Conservation (phyloP, 1,284 basidiomycete genomes). For the Apiotrichum sp. region DNA sequence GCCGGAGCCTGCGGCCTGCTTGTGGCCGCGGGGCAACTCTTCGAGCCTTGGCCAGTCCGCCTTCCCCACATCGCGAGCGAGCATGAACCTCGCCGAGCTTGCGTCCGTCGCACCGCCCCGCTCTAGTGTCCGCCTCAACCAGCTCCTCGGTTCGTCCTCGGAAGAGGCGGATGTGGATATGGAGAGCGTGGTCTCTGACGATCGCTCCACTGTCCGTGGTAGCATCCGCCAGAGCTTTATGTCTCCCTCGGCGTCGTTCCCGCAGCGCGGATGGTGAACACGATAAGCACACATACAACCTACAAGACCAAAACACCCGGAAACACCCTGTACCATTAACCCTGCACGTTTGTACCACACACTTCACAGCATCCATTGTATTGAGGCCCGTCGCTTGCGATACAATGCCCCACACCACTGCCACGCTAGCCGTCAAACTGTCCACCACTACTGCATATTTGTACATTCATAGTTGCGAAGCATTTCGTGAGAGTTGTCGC, state of each 20-base stretch:
- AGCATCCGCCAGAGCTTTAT: constrained; percentile 6
- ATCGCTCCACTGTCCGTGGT: constrained; percentile 14
- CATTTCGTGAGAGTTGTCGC: too few relatives aligned
- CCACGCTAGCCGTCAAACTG: too few relatives aligned
- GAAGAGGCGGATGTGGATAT: constrained; percentile 15
- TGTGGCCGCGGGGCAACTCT: constrained; percentile 8
- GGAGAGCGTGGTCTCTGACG: constrained; percentile 9
- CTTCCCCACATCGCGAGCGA: constrained; percentile 1
- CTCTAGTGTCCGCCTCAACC: constrained; percentile 36
- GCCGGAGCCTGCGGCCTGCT: constrained; percentile 1
- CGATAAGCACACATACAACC: neutral
- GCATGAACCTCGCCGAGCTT: constrained; percentile 6
- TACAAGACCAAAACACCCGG: neutral
- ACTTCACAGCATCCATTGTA: neutral
- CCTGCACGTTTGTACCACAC: neutral
- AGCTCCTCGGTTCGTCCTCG: constrained; percentile 28
- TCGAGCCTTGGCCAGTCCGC: neutral
- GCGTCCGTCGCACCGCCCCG: constrained; percentile 20
- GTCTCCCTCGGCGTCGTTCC: constrained; percentile 9
- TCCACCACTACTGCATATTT: too few relatives aligned
- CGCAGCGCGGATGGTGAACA: constrained; percentile 12
- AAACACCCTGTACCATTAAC: neutral
- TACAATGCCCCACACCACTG: too few relatives aligned
- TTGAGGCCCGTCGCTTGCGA: too few relatives aligned
- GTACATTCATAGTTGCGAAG: too few relatives aligned